Base-by-base conservation (phyloP, 768 basidiomycete species). In the Amanita phalloides region DNA sequence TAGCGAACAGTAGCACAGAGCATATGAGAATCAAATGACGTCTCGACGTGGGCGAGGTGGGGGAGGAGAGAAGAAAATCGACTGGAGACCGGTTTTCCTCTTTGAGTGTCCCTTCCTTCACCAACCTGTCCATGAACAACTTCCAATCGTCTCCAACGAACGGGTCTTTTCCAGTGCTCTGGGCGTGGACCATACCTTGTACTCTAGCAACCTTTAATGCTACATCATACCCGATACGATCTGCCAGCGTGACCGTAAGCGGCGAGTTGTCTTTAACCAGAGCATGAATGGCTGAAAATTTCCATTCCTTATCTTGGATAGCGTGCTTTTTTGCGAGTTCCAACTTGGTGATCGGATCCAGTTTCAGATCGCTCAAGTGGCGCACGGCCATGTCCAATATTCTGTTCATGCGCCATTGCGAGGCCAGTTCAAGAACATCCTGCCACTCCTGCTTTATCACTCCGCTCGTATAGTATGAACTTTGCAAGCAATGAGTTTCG, bases 271-370 rank as follows among this genome's bases (percentile, higher is more conserved):
- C 61, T 39, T 45, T 52, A 0, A 60, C 61, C 21, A 70, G 56
- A n/a, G 59, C 56, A 4, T 48, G 55, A 48, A 68, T 57, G 23
- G 65, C 69, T 10, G 59, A 53, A 17, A 68, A 36, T 8, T 68
- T 56, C 69, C 73, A 74, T 7, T 51, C 36, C 8, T 59, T 45
- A 9, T 46, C 32, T 17, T 17, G 45, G 13, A 75, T 64, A 10
- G 64, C 60, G 41, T 64, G 64, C 28, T 62, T 55, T 9, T 58
- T 56, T 1, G 66, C 67, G 3, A 72, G 56, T 3, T 45, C 49
- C 26, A 73, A 57, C 46, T 64, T 66, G 20, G 64, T 60, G n/a
- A 63, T 55, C 20, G 61, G 53, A 14, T 58, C 56, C 21, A 63
- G 49, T 4, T 48, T 32, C 7, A 45, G 36, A 3, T 13, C 14